A percentile compares a stretch with the other conserved stretches of the same genome.
phyloP scores from a whole-genome alignment of 495 filamentous ascomycete genomes.

The Pyronema omphalodes region DNA sequence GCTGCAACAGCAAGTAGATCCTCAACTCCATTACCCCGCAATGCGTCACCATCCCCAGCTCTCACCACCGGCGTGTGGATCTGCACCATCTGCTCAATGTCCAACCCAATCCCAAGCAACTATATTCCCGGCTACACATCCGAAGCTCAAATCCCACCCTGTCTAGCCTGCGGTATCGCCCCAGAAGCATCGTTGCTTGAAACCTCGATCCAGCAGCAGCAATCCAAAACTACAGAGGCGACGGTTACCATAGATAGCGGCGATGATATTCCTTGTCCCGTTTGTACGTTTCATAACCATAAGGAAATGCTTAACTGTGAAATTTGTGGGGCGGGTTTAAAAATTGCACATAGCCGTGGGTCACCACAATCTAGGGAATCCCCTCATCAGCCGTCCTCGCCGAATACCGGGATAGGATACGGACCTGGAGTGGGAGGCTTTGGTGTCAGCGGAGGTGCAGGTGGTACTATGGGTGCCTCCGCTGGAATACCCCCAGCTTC shows the following conservation, averaged over 20 bases:
- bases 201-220: constrained; percentile 20
- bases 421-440: too few relatives aligned
- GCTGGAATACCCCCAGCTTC: constrained; percentile 23
- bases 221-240: background rate
- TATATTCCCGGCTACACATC: constrained; percentile 62
- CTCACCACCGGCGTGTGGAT: constrained; percentile 69
- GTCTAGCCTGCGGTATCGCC: constrained; percentile 84
- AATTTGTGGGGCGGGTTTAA: constrained; percentile 49
- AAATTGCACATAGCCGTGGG: background rate
- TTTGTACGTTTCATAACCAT: constrained; percentile 91
- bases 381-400: constrained; percentile 18
- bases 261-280: constrained; percentile 49
- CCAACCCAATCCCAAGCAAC: constrained; percentile 85
- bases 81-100: constrained; percentile 90
- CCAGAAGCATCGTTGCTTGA: constrained; percentile 37
- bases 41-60: constrained; percentile 31
- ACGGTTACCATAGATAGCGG: constrained; percentile 1
- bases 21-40: constrained; percentile 32
- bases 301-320: constrained; percentile 73
- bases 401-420: too few relatives aligned
- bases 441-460: too few relatives aligned
- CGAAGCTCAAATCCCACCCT: constrained; percentile 63
- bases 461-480: constrained; percentile 1
- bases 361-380: background rate
- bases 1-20: too few relatives aligned